A percentile compares a stretch with the other conserved stretches of the same genome.
phyloP scores from a whole-genome alignment of 1,284 basidiomycete species.

The Moniliophthora roreri region DNA sequence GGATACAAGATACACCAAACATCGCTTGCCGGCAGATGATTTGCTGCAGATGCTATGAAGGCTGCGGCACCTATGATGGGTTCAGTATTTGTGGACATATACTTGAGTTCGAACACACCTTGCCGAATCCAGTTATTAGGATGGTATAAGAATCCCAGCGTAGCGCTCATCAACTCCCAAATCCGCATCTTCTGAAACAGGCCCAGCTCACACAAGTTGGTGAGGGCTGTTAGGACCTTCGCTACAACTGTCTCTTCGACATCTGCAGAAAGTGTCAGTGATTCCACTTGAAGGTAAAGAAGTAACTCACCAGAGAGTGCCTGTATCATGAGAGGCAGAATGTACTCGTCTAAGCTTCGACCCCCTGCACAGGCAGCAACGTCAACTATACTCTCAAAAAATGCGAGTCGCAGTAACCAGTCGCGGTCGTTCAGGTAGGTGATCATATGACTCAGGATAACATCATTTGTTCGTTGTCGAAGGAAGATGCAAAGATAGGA shows the following conservation, averaged over 20 bases:
- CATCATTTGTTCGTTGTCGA: constrained; percentile 92
- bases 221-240: constrained; percentile 82
- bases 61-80: constrained; percentile 87
- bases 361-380: constrained; percentile 92
- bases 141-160: constrained; percentile 90
- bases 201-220: constrained; percentile 83
- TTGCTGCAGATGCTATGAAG: constrained; percentile 84
- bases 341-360: constrained; percentile 83
- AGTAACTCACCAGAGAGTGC: constrained; percentile 75
- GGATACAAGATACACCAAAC: constrained; percentile 98
- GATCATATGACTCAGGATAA: constrained; percentile 95
- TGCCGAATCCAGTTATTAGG: constrained; percentile 97
- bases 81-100: too few relatives aligned
- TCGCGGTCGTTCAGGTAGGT: constrained; percentile 97
- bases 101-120: constrained; percentile 46
- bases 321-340: constrained; percentile 93
- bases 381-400: constrained; percentile 95
- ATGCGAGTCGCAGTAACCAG: constrained; percentile 88
- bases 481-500: constrained; percentile 91
- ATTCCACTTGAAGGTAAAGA: neutral
- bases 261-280: constrained; percentile 49
- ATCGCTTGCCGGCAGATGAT: constrained; percentile 80
- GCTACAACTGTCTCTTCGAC: constrained; percentile 93
- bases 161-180: constrained; percentile 90
- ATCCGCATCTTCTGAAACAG: constrained; percentile 90